phyloP scores from a whole-genome alignment of 441 rosid genomes.

The Erodium texanum region DNA sequence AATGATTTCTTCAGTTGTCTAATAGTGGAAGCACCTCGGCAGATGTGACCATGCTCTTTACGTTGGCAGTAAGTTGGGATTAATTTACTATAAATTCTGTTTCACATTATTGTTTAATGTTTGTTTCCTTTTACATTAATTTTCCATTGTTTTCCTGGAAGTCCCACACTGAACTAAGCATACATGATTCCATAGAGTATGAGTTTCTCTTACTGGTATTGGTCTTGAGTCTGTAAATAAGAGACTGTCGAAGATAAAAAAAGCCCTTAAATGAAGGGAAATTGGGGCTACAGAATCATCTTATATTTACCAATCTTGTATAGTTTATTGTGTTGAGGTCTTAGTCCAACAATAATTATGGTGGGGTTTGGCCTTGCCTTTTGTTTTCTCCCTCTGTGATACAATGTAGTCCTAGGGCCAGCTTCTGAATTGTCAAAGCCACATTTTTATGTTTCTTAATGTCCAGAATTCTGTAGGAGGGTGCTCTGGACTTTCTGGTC shows the following conservation, averaged over 20 bases:
- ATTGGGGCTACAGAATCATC: neutral
- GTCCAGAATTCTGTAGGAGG: constrained; percentile 35
- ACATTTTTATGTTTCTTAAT: constrained; percentile 8
- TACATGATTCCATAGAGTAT: neutral
- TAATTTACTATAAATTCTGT: neutral
- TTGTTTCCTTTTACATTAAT: neutral
- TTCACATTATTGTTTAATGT: neutral
- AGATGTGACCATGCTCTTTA: constrained; percentile 31
- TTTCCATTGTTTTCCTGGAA: constrained; percentile 1
- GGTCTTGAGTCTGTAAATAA: neutral
- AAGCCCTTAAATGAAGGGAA: neutral
- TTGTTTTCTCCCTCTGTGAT: neutral
- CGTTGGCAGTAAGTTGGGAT: constrained; percentile 28
- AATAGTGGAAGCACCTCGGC: constrained; percentile 27
- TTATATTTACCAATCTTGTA: neutral
- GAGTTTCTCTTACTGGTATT: neutral
- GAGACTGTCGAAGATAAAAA: neutral
- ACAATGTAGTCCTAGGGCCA: neutral
- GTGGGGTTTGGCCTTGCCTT: neutral
- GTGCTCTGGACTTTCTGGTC: constrained; percentile 28
- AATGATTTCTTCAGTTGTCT: constrained; percentile 24
- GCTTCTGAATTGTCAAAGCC: neutral
- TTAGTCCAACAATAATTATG: neutral
- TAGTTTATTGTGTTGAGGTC: neutral
- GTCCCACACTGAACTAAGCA: neutral